These are phyloP conservation scores for Citrullus amarus DNA, from an alignment of 306 rosid species.

Conservation along the genomic window DNA sequence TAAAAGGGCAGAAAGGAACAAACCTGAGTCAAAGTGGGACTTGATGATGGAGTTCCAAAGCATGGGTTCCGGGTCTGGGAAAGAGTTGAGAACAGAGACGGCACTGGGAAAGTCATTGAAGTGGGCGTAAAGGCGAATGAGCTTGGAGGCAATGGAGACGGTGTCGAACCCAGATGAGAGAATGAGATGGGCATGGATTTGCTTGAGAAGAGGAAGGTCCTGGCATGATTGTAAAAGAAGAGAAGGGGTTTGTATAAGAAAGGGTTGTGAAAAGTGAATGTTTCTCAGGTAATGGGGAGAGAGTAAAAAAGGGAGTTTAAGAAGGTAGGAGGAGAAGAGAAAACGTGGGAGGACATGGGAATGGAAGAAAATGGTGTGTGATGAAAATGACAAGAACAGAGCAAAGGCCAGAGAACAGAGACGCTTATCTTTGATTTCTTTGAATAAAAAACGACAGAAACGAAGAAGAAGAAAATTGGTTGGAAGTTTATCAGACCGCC, in stretches of 20 bases:
- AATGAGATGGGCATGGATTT: slow-evolving; percentile 23
- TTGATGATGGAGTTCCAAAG: slow-evolving; percentile 34
- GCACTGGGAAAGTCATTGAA: slow-evolving; percentile 19
- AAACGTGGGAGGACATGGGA: slow-evolving; percentile 18
- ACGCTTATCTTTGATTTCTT: background rate
- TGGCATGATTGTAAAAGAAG: slow-evolving; percentile 15
- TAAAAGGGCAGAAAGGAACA: slow-evolving; percentile 18
- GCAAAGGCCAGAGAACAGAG: background rate
- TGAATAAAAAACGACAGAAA: background rate
- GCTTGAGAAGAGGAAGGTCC: slow-evolving; percentile 17
- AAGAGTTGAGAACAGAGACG: slow-evolving; percentile 12
- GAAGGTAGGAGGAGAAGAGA: background rate
- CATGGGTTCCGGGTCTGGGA: slow-evolving; percentile 15
- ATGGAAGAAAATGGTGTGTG: background rate
- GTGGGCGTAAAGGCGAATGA: background rate
- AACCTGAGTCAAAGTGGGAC: background rate
- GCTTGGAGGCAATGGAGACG: slow-evolving; percentile 8
- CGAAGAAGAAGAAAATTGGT: background rate
- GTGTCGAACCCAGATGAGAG: slow-evolving; percentile 20
- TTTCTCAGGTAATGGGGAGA: slow-evolving; percentile 36
- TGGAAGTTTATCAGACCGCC: background rate
- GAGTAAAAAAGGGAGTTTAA: slow-evolving; percentile 17
- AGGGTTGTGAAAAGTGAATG: background rate
- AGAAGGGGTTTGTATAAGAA: background rate
- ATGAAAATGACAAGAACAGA: background rate